These are phyloP conservation scores for Yamadazyma philogaea DNA, from an alignment of 805 yeast species.

Conservation along the genomic window DNA sequence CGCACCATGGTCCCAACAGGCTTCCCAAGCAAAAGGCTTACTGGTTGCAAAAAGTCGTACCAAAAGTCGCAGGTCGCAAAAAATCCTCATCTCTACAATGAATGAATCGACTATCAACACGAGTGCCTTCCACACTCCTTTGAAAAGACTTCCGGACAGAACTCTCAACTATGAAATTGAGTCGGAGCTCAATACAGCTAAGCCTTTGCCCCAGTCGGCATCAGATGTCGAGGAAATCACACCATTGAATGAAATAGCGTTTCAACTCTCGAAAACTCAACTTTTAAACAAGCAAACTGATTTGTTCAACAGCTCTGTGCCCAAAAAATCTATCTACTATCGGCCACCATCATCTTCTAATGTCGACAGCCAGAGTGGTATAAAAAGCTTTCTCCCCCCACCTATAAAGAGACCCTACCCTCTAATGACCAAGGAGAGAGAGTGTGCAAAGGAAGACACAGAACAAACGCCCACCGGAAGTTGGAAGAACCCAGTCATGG, in stretches of 20 bases:
- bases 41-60: background rate
- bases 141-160: constrained; percentile 14
- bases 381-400: constrained; percentile 24
- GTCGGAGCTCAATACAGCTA: background rate
- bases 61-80: background rate
- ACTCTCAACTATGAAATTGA: constrained; percentile 6
- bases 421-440: background rate
- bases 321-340: constrained; percentile 27
- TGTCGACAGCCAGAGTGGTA: constrained; percentile 24
- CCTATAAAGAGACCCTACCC: constrained; percentile 1
- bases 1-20: too few relatives aligned
- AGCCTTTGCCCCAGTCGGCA: background rate
- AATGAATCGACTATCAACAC: constrained; percentile 4
- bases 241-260: constrained; percentile 11
- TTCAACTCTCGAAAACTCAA: constrained; percentile 8
- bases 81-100: constrained; percentile 1
- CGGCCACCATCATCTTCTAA: constrained; percentile 28
- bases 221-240: constrained; percentile 5
- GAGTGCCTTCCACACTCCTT: constrained; percentile 13
- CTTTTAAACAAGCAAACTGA: constrained; percentile 9
- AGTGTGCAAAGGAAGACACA: background rate
- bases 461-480: constrained; percentile 22
- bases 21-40: background rate
- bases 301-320: constrained; percentile 7
- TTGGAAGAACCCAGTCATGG: constrained; percentile 43